Evolutionary conservation across 192 early-diverging fungal genomes (phyloP), one percentile per base, ranked within the genome.

Genomic region (Coemansia sp.): DNA sequence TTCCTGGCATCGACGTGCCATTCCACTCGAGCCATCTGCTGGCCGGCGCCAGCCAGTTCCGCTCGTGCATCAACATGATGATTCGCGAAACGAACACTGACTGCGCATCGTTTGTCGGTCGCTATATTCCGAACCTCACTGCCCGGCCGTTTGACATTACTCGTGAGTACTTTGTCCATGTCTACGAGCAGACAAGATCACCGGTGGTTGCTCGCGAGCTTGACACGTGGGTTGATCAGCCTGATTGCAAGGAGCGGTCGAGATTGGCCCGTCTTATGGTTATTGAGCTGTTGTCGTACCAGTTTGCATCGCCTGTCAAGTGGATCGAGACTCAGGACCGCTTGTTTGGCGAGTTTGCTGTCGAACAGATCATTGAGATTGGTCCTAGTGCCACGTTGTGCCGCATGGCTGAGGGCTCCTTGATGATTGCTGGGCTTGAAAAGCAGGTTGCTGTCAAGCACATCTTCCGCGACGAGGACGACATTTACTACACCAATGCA

Each of bases 261-360:
- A 83, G 90, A 23, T 86, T 95, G 25, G 93, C 87, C 41, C 89
- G 92, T 65, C 79, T 83, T 10, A 76, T 98, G 39, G 65, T 95
- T 52, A 90, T 94, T 62, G 96, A 98, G 82, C 78, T 96, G 56
- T 78, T 98, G 10, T 90, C 94, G 25, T 93, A 98, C 72, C 96
- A 98, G 82, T 96, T 98, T 73, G 96, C 96, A 9, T 92, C 89
- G 45, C 91, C 96, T 27, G 96, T 98, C 29, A 84, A 90, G 60
- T 98, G 96, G 96, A 96, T 98, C 69, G 93, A 95, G 76, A 96
- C 94, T 19, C 94, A 96, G 79, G 91, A 95, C 59, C 79, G 83
- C 43, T 80, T 98, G 59, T 91, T 98, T 75, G 83, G 85, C 67
- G 82, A 90, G 69, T 90, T 86, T 70, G 76, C 85, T 29, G 88